Conservation (phyloP, 2,329 filamentous ascomycete genomes). For the Parafenestella ontariensis region DNA sequence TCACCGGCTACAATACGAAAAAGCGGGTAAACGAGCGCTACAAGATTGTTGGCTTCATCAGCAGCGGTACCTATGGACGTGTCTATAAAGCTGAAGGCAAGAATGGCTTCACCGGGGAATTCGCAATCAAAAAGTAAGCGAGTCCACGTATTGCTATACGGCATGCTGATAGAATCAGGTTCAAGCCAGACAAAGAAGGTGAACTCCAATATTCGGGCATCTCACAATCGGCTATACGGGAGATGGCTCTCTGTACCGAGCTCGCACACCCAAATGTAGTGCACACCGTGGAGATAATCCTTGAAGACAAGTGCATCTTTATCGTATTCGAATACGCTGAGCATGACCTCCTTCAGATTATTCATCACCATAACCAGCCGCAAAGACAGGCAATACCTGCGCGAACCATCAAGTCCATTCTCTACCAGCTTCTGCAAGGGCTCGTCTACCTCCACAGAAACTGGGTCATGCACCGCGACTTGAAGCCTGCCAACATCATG, state of each 20-base stretch:
- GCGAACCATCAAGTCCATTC: slow-evolving; percentile 86
- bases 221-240: slow-evolving; percentile 93
- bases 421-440: slow-evolving; percentile 95
- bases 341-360: slow-evolving; percentile 96
- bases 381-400: slow-evolving; percentile 88
- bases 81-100: slow-evolving; percentile 93
- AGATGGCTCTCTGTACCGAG: slow-evolving; percentile 97
- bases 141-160: background rate
- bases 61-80: slow-evolving; percentile 94
- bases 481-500: slow-evolving; percentile 99
- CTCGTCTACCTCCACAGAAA: slow-evolving; percentile 94
- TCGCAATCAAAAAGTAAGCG: slow-evolving; percentile 93
- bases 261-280: slow-evolving; percentile 89
- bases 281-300: slow-evolving; percentile 88
- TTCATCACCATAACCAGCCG: slow-evolving; percentile 94
- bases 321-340: slow-evolving; percentile 99
- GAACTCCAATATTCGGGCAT: slow-evolving; percentile 97
- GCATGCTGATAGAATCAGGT: slow-evolving; percentile 53
- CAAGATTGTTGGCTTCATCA: slow-evolving; percentile 97
- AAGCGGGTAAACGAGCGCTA: slow-evolving; percentile 91
- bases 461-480: slow-evolving; percentile 95
- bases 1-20: slow-evolving; percentile 69
- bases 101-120: slow-evolving; percentile 77
- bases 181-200: slow-evolving; percentile 98
- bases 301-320: slow-evolving; percentile 98